Evolutionary conservation across 2,329 filamentous ascomycete species (phyloP).

Genomic region (Trichophyton rubrum): DNA sequence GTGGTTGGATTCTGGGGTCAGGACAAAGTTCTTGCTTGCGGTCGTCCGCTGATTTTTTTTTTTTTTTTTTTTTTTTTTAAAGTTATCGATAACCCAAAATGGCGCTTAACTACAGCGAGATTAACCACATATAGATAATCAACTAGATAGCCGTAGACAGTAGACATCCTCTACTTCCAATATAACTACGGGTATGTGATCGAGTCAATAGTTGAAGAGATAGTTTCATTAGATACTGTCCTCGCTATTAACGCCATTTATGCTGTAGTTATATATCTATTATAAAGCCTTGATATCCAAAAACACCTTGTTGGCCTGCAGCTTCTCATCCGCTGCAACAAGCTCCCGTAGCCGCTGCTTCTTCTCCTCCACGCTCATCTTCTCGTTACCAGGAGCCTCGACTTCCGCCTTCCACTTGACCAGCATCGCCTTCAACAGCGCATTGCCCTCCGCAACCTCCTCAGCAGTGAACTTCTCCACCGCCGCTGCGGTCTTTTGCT

Average conservation of each 20-base stretch:
- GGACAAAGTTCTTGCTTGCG: no score
- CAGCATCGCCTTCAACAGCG: conserved; percentile 70
- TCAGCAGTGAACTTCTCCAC: conserved; percentile 54
- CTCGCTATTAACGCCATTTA: not conserved
- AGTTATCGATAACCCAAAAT: no score
- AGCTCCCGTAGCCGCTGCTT: conserved; percentile 65
- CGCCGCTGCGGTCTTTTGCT: conserved; percentile 13
- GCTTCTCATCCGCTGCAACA: conserved; percentile 57
- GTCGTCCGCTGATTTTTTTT: no score
- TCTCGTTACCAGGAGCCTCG: conserved; percentile 47
- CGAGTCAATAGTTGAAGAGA: no score
- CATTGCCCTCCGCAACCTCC: conserved; percentile 81
- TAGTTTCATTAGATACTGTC: no score
- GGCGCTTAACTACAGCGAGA: no score
- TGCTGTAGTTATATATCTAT: conserved; percentile 17
- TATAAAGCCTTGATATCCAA: conserved; percentile 37
- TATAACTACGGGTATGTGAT: no score
- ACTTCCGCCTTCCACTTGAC: conserved; percentile 68
- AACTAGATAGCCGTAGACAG: no score
- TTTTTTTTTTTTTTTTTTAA: no score
- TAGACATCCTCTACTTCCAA: no score
- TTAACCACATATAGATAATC: no score
- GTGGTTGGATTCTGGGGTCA: no score
- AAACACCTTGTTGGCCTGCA: conserved; percentile 45
- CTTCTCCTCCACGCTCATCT: conserved; percentile 60